Percentiles rank a stretch among this genome's conserved stretches.
phyloP scores from a whole-genome alignment of 2,329 filamentous ascomycete species.

The Hawksworthiomyces lignivorus region DNA sequence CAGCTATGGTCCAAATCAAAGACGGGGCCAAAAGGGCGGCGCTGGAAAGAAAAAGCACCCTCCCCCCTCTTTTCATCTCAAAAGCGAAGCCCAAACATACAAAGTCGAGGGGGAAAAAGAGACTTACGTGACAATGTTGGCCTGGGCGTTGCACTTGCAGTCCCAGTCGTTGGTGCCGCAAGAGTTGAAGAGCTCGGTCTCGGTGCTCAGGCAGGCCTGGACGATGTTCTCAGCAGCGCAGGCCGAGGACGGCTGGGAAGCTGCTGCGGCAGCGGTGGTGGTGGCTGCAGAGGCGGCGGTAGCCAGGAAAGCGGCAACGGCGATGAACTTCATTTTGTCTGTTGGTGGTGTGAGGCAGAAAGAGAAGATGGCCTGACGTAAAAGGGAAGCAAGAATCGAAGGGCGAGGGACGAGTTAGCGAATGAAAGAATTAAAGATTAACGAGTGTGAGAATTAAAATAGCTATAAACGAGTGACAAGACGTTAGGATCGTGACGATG shows the following conservation, averaged over 20 bases:
- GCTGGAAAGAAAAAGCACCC: no score
- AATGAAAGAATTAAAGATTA: background rate
- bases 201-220: conserved; percentile 18
- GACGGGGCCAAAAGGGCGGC: no score
- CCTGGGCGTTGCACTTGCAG: conserved; percentile 38
- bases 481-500: conserved; percentile 1
- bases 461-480: conserved; percentile 6
- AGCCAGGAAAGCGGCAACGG: conserved; percentile 6
- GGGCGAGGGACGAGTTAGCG: background rate
- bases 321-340: conserved; percentile 11
- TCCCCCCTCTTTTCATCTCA: no score
- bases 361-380: background rate
- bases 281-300: conserved; percentile 8
- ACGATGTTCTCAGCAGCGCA: conserved; percentile 16
- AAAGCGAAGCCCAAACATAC: background rate
- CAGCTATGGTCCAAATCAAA: no score
- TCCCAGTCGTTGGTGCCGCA: conserved; percentile 36
- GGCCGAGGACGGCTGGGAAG: background rate
- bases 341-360: background rate
- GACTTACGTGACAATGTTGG: conserved; percentile 39
- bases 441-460: background rate
- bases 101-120: background rate
- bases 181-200: conserved; percentile 29
- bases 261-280: conserved; percentile 1
- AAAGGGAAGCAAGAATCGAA: background rate